A percentile compares a stretch with the other conserved stretches of the same genome.
Evolutionary conservation across 768 basidiomycete species (phyloP).

Genomic region (Pulveroboletus sp.): DNA sequence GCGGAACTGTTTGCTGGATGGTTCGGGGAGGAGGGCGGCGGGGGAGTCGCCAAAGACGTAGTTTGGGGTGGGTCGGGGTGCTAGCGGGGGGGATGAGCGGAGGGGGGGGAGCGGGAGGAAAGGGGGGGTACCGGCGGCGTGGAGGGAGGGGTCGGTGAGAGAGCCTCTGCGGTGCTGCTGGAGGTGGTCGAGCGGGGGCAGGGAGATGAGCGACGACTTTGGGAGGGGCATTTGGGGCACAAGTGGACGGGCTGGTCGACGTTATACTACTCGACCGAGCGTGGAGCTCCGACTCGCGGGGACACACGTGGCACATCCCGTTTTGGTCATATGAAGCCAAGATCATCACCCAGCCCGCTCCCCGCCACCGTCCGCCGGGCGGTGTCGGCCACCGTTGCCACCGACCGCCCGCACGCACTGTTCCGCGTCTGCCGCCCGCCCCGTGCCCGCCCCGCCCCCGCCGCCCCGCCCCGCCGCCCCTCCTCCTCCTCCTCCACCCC

Average conservation of each 20-base stretch:
- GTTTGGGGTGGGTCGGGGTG: constrained; percentile 60
- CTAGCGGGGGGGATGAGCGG: constrained; percentile 32
- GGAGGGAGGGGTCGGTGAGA: constrained; percentile 79
- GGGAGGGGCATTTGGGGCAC: constrained; percentile 7
- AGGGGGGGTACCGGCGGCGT: constrained; percentile 41
- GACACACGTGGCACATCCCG: constrained; percentile 28
- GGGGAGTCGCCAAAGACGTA: constrained; percentile 64
- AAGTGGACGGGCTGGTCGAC: constrained; percentile 20
- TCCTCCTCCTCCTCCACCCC: constrained; percentile 51
- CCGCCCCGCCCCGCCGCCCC: constrained; percentile 9
- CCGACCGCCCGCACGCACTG: constrained; percentile 34
- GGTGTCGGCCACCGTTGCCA: background rate
- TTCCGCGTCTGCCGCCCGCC: constrained; percentile 56
- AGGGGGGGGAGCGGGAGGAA: constrained; percentile 4
- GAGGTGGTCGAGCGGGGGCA: constrained; percentile 75
- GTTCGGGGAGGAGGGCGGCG: constrained; percentile 40
- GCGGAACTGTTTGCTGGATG: constrained; percentile 39
- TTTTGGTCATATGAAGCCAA: background rate
- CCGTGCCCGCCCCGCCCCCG: constrained; percentile 19
- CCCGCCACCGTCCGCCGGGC: constrained; percentile 33
- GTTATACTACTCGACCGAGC: constrained; percentile 20
- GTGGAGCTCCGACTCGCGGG: constrained; percentile 28
- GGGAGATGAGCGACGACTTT: constrained; percentile 42
- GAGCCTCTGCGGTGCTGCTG: constrained; percentile 83
- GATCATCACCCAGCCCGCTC: constrained; percentile 14